Evolutionary conservation across 2,329 filamentous ascomycete species (phyloP), one percentile per base, ranked within the genome.

Genomic region (Remersonia thermophila): DNA sequence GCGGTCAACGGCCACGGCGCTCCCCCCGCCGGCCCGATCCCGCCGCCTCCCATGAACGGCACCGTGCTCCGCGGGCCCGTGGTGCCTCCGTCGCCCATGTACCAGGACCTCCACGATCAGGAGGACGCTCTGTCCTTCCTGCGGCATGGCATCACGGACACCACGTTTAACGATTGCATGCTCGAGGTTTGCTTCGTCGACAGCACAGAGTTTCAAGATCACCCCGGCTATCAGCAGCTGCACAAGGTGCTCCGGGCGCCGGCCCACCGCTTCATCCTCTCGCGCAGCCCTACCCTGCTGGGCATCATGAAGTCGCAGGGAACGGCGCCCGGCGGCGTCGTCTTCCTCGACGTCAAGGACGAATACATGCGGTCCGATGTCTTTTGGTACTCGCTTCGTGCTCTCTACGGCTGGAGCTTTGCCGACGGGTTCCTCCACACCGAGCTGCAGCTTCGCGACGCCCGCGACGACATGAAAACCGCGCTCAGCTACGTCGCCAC

Each of bases 301-400:
- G 44, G 39, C 39, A 32, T 46, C 12, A 54, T 51, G 43, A 54
- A 45, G 37, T 55, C 49, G 7, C 46, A 56, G 42, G 53, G 46
- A 37, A 48, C 49, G 4, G 38, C 43, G 15, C 41, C 50, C 12
- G 49, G 54, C 7, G 56, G 59, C 15, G 60, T 54, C 26, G 52
- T 72, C 25, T 50, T 63, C 3, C 53, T 77, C 13, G 60, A 68
- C 43, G 61, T 65, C 4, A 58, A 63, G 35, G 69, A 71, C 51
- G 60, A 62, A 23, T 74, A 68, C 55, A 52, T 76, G 18, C 63
- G 66, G 16, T 62, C 68, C 3, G 69, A 76, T 47, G 60, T 68
- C 2, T 75, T 76, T 51, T 69, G 66, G 54, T 65, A 65, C 51
- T 67, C 69, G 2, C 56, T 71, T n/a, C 71, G 75, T 47, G 61